A percentile compares a stretch with the other conserved stretches of the same genome.
phyloP scores from a whole-genome alignment of 768 basidiomycete genomes.

The Podaxis sp. region DNA sequence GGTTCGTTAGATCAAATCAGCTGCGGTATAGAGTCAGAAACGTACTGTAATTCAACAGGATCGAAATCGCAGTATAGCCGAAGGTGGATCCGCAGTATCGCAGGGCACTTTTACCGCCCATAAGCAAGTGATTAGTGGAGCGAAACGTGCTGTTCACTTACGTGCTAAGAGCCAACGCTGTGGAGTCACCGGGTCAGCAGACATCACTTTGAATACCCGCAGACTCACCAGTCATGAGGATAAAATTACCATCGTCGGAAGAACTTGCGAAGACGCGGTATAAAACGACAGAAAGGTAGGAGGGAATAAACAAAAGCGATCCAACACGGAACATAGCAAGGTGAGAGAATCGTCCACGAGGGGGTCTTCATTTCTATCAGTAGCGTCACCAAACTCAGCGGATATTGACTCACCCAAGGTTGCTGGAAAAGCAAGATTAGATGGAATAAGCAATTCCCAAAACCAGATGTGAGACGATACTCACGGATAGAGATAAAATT shows the following conservation, averaged over 20 bases:
- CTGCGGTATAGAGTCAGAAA: neutral
- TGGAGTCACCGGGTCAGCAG: slow-evolving; percentile 14
- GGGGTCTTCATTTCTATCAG: slow-evolving; percentile 51
- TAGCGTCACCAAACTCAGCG: neutral
- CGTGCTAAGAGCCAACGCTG: slow-evolving; percentile 81
- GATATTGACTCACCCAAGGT: slow-evolving; percentile 53
- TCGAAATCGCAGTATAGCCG: slow-evolving; percentile 87
- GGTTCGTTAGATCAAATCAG: slow-evolving; percentile 14
- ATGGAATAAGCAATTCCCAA: slow-evolving; percentile 6
- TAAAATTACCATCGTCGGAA: slow-evolving; percentile 65
- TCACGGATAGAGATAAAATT: slow-evolving; percentile 88
- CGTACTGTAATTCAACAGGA: slow-evolving; percentile 82
- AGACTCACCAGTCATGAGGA: slow-evolving; percentile 78
- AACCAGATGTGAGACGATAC: slow-evolving; percentile 38
- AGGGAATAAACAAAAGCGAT: slow-evolving; percentile 82
- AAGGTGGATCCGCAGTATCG: slow-evolving; percentile 89
- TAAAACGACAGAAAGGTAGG: slow-evolving; percentile 77
- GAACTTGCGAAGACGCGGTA: slow-evolving; percentile 75
- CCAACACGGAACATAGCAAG: slow-evolving; percentile 90
- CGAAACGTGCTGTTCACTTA: slow-evolving; percentile 37
- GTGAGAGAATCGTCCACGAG: slow-evolving; percentile 80
- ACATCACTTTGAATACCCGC: too few species aligned
- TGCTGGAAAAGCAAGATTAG: slow-evolving; percentile 35
- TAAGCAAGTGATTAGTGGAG: slow-evolving; percentile 4
- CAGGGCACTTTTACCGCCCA: slow-evolving; percentile 55